Conservation (phyloP, 2,329 filamentous ascomycete genomes). For the Colletotrichum liriopes region DNA sequence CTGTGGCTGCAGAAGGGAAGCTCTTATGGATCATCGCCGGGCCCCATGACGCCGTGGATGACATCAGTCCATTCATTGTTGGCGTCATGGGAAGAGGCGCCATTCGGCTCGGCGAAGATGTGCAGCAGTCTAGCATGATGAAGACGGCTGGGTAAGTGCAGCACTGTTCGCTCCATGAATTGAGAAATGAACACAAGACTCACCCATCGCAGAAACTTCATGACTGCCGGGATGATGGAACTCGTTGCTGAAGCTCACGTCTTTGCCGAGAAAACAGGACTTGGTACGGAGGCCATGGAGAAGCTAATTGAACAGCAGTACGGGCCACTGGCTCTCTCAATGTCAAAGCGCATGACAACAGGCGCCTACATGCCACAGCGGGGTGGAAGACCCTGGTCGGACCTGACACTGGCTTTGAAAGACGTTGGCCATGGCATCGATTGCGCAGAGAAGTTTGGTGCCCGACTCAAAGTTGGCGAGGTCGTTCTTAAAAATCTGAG, state of each 20-base stretch:
- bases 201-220: conserved; percentile 57
- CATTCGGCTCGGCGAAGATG: conserved; percentile 60
- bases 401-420: conserved; percentile 65
- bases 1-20: conserved; percentile 62
- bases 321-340: conserved; percentile 54
- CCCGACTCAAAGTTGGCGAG: conserved; percentile 59
- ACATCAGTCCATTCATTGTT: conserved; percentile 56
- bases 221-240: conserved; percentile 65
- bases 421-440: conserved; percentile 66
- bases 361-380: conserved; percentile 56
- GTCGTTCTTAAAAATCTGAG: conserved; percentile 59
- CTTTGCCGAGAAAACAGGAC: conserved; percentile 61
- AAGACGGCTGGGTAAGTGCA: conserved; percentile 62
- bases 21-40: conserved; percentile 65
- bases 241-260: conserved; percentile 65
- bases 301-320: conserved; percentile 59
- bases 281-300: conserved; percentile 59
- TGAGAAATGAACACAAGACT: accelerated
- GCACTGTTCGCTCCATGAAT: not conserved
- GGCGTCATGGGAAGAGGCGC: conserved; percentile 60
- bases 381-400: conserved; percentile 61
- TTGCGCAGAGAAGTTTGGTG: conserved; percentile 57
- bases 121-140: conserved; percentile 60
- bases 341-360: conserved; percentile 56
- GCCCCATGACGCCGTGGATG: conserved; percentile 51